Conservation (phyloP, 169 alveolate species). For the Plasmodium adleri region DNA sequence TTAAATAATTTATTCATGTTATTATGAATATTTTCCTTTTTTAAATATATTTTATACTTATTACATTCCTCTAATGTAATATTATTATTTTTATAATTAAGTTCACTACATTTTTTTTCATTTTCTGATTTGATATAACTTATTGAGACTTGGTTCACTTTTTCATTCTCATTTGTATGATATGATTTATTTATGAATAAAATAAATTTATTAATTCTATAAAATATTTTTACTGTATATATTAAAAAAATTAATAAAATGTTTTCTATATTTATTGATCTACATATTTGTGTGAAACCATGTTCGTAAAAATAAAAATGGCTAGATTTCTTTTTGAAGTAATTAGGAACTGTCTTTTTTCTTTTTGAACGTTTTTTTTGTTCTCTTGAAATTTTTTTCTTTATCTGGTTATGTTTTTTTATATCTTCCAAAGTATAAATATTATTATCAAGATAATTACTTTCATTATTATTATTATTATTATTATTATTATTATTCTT, state of each 20-base stretch:
- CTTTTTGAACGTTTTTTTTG: constrained; percentile 1
- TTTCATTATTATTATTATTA: no score
- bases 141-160: not conserved
- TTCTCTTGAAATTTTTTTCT: constrained; percentile 7
- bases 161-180: constrained; percentile 1
- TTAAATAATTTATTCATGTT: not conserved
- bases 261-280: constrained; percentile 50
- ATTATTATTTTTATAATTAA: not conserved
- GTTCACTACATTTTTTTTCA: not conserved
- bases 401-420: not conserved
- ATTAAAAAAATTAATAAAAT: constrained; percentile 30
- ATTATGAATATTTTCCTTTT: not conserved
- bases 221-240: constrained; percentile 27
- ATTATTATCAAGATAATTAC: no score
- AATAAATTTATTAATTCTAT: constrained; percentile 20
- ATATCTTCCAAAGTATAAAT: no score
- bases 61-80: not conserved
- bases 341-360: constrained; percentile 11
- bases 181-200: no score
- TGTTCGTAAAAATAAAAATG: constrained; percentile 56
- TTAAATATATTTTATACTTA: not conserved
- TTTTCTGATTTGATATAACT: not conserved
- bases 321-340: constrained; percentile 2
- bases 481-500: not conserved
- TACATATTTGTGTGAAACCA: constrained; percentile 77